Evolutionary conservation across 192 early-diverging fungal species (phyloP), one percentile per base, ranked within the genome.

Genomic region (Polychytrium aggregatum): DNA sequence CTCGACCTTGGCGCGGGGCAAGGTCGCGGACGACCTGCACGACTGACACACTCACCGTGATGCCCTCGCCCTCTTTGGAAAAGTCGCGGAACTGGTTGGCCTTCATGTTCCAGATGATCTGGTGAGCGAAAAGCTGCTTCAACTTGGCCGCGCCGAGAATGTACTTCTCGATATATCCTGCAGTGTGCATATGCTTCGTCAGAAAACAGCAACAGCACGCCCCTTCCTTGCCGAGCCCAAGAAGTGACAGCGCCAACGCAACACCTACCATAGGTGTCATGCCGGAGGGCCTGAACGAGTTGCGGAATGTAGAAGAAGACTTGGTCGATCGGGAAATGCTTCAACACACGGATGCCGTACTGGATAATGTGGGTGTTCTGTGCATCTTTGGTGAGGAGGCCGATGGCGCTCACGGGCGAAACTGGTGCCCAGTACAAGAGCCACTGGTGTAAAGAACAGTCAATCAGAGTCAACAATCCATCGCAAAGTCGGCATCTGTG

Each of bases 41-140:
- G n/a, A n/a, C n/a, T 28, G 2, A 53, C 5, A 34, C 22, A 17
- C 61, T 3, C 52, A 66, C 38, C 42, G 56, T 51, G 18, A 76
- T 67, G 30, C 42, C 48, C 37, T 63, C 58, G 20, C 65, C 64
- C 20, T 69, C 75, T 37, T 80, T 79, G 64, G 87, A 83, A 20
- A 64, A 51, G n/a, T n/a, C n/a, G 20, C 78, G 74, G 71, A 62
- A 93, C 82, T 88, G 91, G 68, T 99, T 99, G 41, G 96, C 96
- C 36, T 96, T 86, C 96, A 99, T 99, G 64, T 99, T 99, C 96
- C 96, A 99, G 42, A 99, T 94, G 43, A 99, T 97, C 71, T 99
- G 96, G 67, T 99, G 96, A 25, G 96, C 94, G 79, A 99, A 99
- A 16, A 88, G 77, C 66, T 96, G 94, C 28, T 91, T 95, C 10